Conservation (phyloP, 2,329 filamentous ascomycete species). For the Calonectria crousiana region DNA sequence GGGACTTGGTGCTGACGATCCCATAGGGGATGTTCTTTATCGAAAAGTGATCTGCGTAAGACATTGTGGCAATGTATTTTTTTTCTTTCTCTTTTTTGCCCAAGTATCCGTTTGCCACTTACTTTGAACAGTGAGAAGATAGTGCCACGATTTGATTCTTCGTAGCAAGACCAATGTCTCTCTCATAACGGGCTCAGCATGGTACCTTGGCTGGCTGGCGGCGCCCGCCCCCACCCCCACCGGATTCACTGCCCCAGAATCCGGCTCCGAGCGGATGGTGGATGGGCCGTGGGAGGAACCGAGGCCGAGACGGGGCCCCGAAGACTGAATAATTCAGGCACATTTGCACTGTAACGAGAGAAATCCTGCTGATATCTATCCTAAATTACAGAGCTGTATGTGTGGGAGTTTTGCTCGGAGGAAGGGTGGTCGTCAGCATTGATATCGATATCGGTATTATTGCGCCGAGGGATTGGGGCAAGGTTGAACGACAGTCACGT, state of each 20-base stretch:
- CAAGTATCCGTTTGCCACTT: not conserved
- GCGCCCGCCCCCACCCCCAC: slow-evolving; percentile 19
- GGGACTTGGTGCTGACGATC: slow-evolving; percentile 9
- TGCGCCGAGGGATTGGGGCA: not conserved
- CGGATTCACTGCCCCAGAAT: not conserved
- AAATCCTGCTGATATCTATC: not conserved
- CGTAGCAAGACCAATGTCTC: not conserved
- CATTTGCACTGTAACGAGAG: not conserved
- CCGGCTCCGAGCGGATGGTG: not conserved
- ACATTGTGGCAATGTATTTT: not conserved
- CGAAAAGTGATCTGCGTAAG: slow-evolving; percentile 19
- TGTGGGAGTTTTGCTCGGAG: not conserved
- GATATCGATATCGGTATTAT: not conserved
- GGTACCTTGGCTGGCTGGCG: not conserved
- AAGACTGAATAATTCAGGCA: not conserved
- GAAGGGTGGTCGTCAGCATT: not conserved
- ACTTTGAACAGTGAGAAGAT: not conserved
- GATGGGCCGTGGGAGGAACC: slow-evolving; percentile 1
- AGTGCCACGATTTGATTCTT: not conserved
- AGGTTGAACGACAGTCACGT: not conserved
- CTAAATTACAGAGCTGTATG: not conserved
- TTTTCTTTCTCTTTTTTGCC: not conserved
- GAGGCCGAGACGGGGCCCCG: not conserved
- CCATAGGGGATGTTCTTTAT: slow-evolving; percentile 20
- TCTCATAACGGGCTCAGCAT: not conserved